Conservation (phyloP, 2,329 filamentous ascomycete genomes). For the Neonectria hederae region DNA sequence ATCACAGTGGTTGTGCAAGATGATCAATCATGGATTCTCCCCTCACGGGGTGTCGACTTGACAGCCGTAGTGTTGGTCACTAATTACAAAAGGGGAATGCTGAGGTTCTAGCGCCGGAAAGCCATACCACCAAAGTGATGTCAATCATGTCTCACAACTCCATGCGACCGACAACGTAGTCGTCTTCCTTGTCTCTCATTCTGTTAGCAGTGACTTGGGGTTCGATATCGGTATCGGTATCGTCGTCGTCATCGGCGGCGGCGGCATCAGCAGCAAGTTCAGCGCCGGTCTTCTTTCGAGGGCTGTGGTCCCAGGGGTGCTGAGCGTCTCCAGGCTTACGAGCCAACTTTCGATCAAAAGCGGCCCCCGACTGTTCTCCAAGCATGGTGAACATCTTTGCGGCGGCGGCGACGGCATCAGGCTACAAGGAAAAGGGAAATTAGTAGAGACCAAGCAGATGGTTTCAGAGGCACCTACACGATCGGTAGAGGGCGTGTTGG, state of each 20-base stretch:
- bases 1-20: neutral
- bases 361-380: neutral
- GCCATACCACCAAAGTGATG: neutral
- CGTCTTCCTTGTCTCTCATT: neutral
- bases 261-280: neutral
- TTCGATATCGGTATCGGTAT: neutral
- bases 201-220: neutral
- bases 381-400: neutral
- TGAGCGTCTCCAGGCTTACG: neutral
- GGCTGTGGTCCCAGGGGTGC: neutral
- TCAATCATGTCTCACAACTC: neutral
- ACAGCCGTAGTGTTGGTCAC: neutral
- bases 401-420: neutral
- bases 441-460: neutral
- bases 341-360: neutral
- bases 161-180: neutral
- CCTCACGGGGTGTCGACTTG: neutral
- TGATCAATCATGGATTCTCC: neutral
- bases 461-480: neutral
- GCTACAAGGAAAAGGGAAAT: neutral
- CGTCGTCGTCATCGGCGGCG: too few relatives aligned
- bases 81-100: neutral
- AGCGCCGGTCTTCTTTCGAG: neutral
- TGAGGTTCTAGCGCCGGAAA: neutral
- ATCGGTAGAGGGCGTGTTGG: neutral